phyloP scores from a whole-genome alignment of 2,329 filamentous ascomycete genomes.

The Phaeosphaeriaceae sp. region DNA sequence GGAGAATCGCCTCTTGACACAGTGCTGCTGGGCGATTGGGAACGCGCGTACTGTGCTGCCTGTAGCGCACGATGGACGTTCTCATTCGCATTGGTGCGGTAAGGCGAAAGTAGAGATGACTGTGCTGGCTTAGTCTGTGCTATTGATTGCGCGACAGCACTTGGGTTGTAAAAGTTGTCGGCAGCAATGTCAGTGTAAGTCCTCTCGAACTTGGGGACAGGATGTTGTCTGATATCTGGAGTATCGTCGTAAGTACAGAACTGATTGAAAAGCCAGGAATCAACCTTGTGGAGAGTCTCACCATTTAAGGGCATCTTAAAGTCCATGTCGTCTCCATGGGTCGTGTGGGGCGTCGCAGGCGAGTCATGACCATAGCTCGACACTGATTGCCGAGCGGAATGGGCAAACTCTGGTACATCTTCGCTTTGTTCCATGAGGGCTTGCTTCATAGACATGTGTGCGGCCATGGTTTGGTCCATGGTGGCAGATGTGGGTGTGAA shows the following conservation, averaged over 20 bases:
- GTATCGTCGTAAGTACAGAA: constrained; percentile 70
- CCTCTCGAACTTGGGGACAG: constrained; percentile 76
- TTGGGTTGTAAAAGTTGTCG: constrained; percentile 84
- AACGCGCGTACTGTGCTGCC: constrained; percentile 75
- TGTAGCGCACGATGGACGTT: constrained; percentile 78
- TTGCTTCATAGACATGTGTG: constrained; percentile 67
- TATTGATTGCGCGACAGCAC: constrained; percentile 59
- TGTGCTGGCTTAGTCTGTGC: constrained; percentile 56
- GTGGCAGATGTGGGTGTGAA: constrained; percentile 52
- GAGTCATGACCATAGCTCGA: constrained; percentile 67
- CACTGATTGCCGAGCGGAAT: constrained; percentile 63
- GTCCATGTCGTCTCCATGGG: constrained; percentile 59
- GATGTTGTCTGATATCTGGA: constrained; percentile 57
- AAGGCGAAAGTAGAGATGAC: constrained; percentile 57
- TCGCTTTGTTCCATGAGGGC: constrained; percentile 62
- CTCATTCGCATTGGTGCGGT: constrained; percentile 49
- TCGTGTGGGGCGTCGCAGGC: constrained; percentile 65
- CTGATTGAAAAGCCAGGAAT: constrained; percentile 61
- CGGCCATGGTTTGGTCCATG: constrained; percentile 54
- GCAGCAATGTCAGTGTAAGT: constrained; percentile 86
- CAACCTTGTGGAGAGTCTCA: constrained; percentile 55
- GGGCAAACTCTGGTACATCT: constrained; percentile 58
- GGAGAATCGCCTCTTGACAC: constrained; percentile 75
- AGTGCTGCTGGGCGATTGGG: constrained; percentile 60
- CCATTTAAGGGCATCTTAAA: constrained; percentile 61